phyloP scores from a whole-genome alignment of 345 rosid genomes.

The Lepidium aucheri region DNA sequence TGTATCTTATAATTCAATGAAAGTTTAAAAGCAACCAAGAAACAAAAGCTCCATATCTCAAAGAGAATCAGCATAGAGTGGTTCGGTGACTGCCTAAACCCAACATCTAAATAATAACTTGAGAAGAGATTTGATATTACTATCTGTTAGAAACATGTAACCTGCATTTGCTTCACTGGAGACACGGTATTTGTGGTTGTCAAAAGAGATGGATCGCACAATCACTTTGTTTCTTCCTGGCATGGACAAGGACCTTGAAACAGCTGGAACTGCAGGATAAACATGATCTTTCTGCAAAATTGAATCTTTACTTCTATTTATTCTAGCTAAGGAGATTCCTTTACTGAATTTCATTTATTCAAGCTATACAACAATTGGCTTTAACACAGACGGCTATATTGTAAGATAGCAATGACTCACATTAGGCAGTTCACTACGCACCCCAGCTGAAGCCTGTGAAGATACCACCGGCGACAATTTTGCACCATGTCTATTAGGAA shows the following conservation, averaged over 20 bases:
- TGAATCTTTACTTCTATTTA: background rate
- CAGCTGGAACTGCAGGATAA: conserved; percentile 40
- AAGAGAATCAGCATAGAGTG: background rate
- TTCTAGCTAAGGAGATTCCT: background rate
- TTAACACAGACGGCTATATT: background rate
- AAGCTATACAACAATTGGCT: background rate
- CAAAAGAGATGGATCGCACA: conserved; percentile 66
- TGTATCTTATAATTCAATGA: background rate
- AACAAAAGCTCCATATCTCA: background rate
- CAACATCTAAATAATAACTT: background rate
- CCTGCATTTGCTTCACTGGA: conserved; percentile 43
- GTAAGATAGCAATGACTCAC: conserved; percentile 35
- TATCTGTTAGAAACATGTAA: conserved; percentile 16
- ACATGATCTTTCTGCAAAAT: conserved; percentile 48
- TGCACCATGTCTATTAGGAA: conserved; percentile 61
- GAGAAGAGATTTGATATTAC: background rate
- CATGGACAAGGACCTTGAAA: conserved; percentile 76
- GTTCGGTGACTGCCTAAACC: background rate
- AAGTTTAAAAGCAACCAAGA: background rate
- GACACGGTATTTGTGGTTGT: conserved; percentile 36
- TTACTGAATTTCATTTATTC: background rate
- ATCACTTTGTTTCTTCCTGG: conserved; percentile 74
- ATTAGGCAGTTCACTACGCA: conserved; percentile 42
- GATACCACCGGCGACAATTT: conserved; percentile 57
- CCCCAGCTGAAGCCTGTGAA: conserved; percentile 51